phyloP scores from a whole-genome alignment of 345 rosid genomes.

The Eucalyptus grandis region DNA sequence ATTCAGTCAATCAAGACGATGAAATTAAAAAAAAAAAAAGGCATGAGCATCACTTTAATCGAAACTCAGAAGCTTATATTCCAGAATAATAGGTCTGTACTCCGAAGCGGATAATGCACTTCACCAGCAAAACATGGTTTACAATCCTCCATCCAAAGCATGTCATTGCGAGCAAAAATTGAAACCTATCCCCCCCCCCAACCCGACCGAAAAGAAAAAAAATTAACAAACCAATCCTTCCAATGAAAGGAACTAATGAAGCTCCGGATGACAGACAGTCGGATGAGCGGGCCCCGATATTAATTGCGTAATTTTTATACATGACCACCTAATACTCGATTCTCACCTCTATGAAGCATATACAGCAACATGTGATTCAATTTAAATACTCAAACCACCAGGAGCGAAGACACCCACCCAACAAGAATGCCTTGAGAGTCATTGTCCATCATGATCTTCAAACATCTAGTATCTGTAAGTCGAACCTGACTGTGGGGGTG shows the following conservation, averaged over 20 bases:
- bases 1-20: neutral
- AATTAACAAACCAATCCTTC: neutral
- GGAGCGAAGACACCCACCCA: neutral
- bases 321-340: neutral
- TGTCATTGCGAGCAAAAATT: neutral
- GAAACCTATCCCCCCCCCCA: neutral
- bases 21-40: neutral
- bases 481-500: constrained; percentile 64
- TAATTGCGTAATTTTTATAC: neutral
- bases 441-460: neutral
- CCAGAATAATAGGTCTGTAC: neutral
- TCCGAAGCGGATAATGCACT: neutral
- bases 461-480: constrained; percentile 21
- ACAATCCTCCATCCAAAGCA: neutral
- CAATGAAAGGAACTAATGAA: neutral
- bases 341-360: neutral
- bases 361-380: neutral
- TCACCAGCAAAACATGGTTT: neutral
- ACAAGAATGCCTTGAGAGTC: neutral
- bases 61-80: neutral
- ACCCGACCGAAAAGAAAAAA: neutral
- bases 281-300: neutral
- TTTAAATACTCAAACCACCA: neutral
- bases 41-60: neutral
- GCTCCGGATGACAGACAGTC: neutral